Percentiles rank a stretch among this genome's conserved stretches.
These are phyloP conservation scores for Paracorniculantispora psalliotae DNA, from an alignment of 2,329 filamentous ascomycete genomes.

Conservation along the genomic window DNA sequence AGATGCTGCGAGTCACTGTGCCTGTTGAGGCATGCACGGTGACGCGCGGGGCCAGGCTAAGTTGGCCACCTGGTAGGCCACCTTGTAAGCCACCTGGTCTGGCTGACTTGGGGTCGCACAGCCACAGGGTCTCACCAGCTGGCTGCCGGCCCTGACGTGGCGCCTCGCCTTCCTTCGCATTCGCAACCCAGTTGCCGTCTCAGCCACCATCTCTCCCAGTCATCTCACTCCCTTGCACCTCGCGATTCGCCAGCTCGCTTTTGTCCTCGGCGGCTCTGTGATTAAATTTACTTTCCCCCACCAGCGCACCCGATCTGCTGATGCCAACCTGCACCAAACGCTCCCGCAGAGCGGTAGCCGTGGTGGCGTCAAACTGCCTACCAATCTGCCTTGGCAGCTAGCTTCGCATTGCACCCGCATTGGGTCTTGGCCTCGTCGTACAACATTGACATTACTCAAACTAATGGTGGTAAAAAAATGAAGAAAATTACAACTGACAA, in stretches of 20 bases:
- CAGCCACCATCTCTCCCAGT: neutral
- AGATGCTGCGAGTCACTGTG: no score
- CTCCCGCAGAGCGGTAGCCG: neutral
- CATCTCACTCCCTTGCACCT: neutral
- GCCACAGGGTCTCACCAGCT: neutral
- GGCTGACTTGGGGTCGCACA: neutral
- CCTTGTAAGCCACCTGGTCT: neutral
- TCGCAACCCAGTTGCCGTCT: neutral
- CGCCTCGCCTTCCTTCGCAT: neutral
- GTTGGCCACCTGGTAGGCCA: no score
- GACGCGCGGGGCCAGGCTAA: no score
- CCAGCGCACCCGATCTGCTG: no score
- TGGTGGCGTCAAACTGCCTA: conserved; percentile 5
- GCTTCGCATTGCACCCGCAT: neutral
- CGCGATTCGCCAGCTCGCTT: neutral
- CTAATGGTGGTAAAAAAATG: no score
- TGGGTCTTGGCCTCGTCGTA: neutral
- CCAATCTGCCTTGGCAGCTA: conserved; percentile 5
- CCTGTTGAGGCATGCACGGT: neutral
- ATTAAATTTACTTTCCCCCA: no score
- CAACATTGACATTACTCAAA: no score
- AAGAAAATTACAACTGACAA: neutral
- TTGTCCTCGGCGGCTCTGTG: neutral
- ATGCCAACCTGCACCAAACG: neutral
- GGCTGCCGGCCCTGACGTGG: neutral